phyloP scores from a whole-genome alignment of 306 rosid species.

The Psophocarpus tetragonolobus region DNA sequence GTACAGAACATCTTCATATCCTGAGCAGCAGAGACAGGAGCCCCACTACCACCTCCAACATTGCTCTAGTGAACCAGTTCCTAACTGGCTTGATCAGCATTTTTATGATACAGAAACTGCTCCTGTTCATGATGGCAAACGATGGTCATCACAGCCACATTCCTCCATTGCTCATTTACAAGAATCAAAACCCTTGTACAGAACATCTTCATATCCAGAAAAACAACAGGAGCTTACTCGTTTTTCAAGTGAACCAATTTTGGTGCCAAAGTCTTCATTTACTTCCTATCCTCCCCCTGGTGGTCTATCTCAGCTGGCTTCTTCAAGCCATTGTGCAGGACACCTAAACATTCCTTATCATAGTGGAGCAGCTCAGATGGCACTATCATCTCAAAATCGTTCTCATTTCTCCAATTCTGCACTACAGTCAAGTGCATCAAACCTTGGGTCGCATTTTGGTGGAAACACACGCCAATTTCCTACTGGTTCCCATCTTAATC shows the following conservation, averaged over 20 bases:
- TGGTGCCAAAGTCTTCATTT: conserved; percentile 50
- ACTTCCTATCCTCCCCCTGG: conserved; percentile 67
- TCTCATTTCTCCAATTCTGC: conserved; percentile 49
- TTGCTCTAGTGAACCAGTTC: conserved; percentile 69
- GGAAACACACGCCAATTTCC: conserved; percentile 43
- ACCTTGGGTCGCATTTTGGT: conserved; percentile 46
- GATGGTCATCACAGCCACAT: conserved; percentile 63
- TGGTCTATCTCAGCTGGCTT: conserved; percentile 45
- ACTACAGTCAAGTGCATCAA: conserved; percentile 38
- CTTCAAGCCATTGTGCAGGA: conserved; percentile 47
- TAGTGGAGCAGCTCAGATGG: conserved; percentile 45
- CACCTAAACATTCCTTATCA: conserved; percentile 46
- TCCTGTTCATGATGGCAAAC: conserved; percentile 44
- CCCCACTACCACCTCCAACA: conserved; percentile 48
- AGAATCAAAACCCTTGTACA: conserved; percentile 46
- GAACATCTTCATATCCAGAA: conserved; percentile 62
- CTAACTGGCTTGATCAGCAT: conserved; percentile 55
- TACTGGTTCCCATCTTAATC: conserved; percentile 49
- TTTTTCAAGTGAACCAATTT: conserved; percentile 56
- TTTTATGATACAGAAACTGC: conserved; percentile 42
- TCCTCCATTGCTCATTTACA: conserved; percentile 32
- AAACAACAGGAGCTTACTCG: conserved; percentile 48
- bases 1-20: conserved; percentile 87
- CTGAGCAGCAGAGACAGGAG: conserved; percentile 70
- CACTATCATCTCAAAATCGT: conserved; percentile 44